A percentile compares a stretch with the other conserved stretches of the same genome.
Conservation (phyloP, 306 rosid genomes). For the Phaseolus lunatus region DNA sequence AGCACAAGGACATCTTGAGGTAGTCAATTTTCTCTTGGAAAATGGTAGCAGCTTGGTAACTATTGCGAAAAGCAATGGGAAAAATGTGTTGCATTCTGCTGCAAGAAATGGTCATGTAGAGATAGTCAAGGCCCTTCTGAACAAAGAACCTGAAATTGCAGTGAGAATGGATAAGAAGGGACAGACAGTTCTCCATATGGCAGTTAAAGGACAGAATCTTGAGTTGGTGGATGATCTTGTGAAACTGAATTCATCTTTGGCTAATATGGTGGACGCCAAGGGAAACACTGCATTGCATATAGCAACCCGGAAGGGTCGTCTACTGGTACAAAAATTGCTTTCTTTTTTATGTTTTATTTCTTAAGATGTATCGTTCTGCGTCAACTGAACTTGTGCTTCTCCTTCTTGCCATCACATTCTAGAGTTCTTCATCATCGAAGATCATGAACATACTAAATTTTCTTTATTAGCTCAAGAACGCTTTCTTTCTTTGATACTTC, state of each 20-base stretch:
- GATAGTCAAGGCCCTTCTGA: constrained; percentile 64
- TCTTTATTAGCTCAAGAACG: constrained; percentile 13
- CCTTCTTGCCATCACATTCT: constrained; percentile 17
- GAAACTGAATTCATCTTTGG: constrained; percentile 58
- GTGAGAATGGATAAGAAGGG: constrained; percentile 71
- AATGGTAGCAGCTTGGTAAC: constrained; percentile 51
- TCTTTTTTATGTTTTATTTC: constrained; percentile 7
- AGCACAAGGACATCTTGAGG: constrained; percentile 69
- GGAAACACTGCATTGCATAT: constrained; percentile 81
- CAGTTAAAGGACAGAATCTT: constrained; percentile 74
- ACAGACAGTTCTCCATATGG: constrained; percentile 90
- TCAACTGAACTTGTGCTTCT: constrained; percentile 24
- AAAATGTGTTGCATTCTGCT: constrained; percentile 83
- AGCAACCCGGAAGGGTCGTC: constrained; percentile 70
- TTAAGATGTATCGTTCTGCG: not conserved
- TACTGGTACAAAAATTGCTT: constrained; percentile 53
- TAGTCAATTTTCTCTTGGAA: constrained; percentile 67
- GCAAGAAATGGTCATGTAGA: constrained; percentile 76
- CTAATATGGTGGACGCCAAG: constrained; percentile 66
- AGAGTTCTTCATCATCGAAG: constrained; percentile 28
- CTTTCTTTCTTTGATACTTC: constrained; percentile 19
- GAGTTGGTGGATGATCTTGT: constrained; percentile 67
- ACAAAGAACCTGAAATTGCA: constrained; percentile 64
- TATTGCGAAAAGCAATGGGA: constrained; percentile 77
- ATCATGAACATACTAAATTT: constrained; percentile 26